Conservation (phyloP, 2,329 filamentous ascomycete genomes). For the Zelopaecilomyces penicillatus region DNA sequence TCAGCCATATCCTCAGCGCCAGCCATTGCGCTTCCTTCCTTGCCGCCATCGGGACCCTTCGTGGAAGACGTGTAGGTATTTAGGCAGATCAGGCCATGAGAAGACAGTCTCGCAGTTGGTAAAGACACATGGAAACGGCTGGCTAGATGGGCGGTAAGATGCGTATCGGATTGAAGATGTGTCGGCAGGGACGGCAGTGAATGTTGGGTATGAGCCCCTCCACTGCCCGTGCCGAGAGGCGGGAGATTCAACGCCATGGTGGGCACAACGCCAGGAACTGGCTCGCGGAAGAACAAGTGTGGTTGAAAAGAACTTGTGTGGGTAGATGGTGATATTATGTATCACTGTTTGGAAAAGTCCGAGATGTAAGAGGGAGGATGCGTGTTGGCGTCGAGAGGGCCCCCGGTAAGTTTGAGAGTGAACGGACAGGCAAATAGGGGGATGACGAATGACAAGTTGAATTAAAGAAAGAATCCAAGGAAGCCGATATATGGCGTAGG, state of each 20-base stretch:
- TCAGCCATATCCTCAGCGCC: slow-evolving; percentile 88
- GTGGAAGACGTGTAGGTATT: slow-evolving; percentile 91
- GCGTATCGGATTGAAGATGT: slow-evolving; percentile 70
- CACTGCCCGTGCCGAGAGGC: slow-evolving; percentile 37
- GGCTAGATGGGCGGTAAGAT: slow-evolving; percentile 73
- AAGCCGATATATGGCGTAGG: not conserved
- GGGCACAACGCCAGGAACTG: slow-evolving; percentile 25
- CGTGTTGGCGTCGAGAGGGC: not conserved
- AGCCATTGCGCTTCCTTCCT: slow-evolving; percentile 84
- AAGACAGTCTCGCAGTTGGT: slow-evolving; percentile 81
- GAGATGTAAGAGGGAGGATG: no score
- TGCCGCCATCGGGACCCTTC: slow-evolving; percentile 81
- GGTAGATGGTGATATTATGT: no score
- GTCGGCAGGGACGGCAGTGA: slow-evolving; percentile 82
- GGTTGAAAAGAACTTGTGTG: no score
- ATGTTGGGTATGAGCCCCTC: slow-evolving; percentile 67
- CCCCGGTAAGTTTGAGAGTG: not conserved
- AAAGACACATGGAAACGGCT: slow-evolving; percentile 87
- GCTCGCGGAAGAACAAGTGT: slow-evolving; percentile 11
- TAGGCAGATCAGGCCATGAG: slow-evolving; percentile 81
- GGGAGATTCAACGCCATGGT: slow-evolving; percentile 54
- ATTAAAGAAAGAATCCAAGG: not conserved
- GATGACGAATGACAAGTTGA: not conserved
- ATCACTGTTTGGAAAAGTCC: no score
- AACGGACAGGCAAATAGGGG: not conserved